Base-by-base conservation (phyloP, 768 basidiomycete genomes). In the Sporobolomyces phaffii region DNA sequence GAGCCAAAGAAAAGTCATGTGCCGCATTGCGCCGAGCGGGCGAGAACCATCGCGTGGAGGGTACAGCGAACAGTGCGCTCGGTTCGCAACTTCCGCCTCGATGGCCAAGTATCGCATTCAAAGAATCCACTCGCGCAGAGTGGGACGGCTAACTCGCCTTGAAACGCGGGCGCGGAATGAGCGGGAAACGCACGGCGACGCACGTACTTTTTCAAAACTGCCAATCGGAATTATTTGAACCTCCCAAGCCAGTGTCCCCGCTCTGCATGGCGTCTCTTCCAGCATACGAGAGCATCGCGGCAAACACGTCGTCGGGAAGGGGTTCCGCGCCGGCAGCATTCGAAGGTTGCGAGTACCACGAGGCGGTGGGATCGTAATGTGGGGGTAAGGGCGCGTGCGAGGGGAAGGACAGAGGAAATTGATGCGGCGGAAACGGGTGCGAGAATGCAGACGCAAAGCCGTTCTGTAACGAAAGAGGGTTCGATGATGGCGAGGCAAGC, bases 291-390 rank as follows among this genome's bases (percentile, higher is more conserved):
- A 65, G 24, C 49, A 59, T 34, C 11, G 56, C 40, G 17, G 57
- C 64, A 28, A 65, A 51, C 8, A 65, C 24, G 50, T 65, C 64
- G 57, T 65, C 64, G 3, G 57, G 56, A 2, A 58, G 15, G 24
- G 54, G 54, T 53, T 40, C 52, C 6, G 34, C 3, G 34, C 20
- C n/a, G 22, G 40, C 24, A 3, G 54, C 17, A 29, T 4, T 26
- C 38, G 54, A 34, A 15, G 56, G 41, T 29, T 44, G 54, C n/a
- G 41, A 13, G 29, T 45, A 7, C 56, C 43, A 58, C 5, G 56
- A 7, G 18, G 24, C 8, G 13, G 41, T 20, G 4, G 43, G 56
- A 45, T 58, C 41, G 43, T 58, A 58, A 3, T 14, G 43, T 5
- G 45, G 43, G 5, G 31, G 5, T 5, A 43, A 11, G 31, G 9